Conservation (phyloP, 208 protist genomes). For the Trypanosoma mega region DNA sequence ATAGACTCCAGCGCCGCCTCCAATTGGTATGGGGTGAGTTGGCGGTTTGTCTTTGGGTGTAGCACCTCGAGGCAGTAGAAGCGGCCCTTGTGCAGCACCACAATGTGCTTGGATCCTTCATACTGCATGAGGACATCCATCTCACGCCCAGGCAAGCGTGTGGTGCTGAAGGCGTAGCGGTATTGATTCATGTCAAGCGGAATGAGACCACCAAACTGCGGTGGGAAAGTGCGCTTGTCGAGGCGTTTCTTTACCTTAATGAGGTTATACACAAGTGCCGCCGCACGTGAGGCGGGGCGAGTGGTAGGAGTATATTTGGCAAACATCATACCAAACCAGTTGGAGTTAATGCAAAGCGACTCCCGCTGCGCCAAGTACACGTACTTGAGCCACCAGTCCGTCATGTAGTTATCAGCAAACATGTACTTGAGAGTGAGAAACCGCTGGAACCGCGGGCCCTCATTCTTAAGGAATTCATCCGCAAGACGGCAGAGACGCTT, state of each 20-base stretch:
- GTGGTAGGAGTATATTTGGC: constrained; percentile 47
- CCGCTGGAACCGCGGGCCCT: constrained; percentile 73
- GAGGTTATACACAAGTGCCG: constrained; percentile 56
- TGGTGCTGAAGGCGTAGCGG: constrained; percentile 75
- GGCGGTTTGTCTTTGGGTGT: constrained; percentile 41
- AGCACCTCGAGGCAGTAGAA: constrained; percentile 63
- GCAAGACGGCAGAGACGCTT: constrained; percentile 39
- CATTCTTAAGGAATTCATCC: constrained; percentile 67
- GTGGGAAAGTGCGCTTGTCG: constrained; percentile 56
- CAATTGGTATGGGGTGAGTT: constrained; percentile 61
- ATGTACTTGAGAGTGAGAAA: constrained; percentile 70
- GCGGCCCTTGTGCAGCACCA: constrained; percentile 67
- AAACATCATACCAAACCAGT: constrained; percentile 88
- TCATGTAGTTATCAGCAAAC: constrained; percentile 69
- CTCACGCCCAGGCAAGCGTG: constrained; percentile 82
- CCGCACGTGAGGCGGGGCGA: constrained; percentile 61
- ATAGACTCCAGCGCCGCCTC: constrained; percentile 47
- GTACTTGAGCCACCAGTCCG: constrained; percentile 88
- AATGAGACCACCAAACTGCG: constrained; percentile 51
- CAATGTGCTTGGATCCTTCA: constrained; percentile 62
- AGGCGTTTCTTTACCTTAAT: constrained; percentile 63
- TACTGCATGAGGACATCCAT: constrained; percentile 61
- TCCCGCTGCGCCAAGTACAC: constrained; percentile 80
- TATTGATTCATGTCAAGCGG: constrained; percentile 90
- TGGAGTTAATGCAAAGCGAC: constrained; percentile 84